A percentile compares a stretch with the other conserved stretches of the same genome.
Evolutionary conservation across 2,329 filamentous ascomycete species (phyloP).

Genomic region (Diplodia scrobiculata): DNA sequence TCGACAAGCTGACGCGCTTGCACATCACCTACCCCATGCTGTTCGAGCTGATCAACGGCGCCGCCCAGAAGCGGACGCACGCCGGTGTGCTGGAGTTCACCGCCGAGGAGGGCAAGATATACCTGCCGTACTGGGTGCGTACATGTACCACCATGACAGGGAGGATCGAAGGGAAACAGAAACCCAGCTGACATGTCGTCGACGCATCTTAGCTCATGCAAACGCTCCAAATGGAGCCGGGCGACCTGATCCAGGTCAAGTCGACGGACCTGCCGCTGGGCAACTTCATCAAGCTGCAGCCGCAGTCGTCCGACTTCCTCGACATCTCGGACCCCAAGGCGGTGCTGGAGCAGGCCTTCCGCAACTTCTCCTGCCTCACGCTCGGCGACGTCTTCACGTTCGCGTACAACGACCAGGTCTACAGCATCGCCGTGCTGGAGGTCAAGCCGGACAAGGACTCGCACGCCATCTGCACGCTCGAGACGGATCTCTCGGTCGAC

Average conservation of each 20-base stretch:
- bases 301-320: slow-evolving; percentile 88
- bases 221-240: slow-evolving; percentile 82
- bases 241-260: slow-evolving; percentile 92
- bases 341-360: slow-evolving; percentile 93
- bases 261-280: slow-evolving; percentile 90
- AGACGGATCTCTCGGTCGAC: slow-evolving; percentile 95
- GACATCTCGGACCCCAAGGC: slow-evolving; percentile 97
- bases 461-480: slow-evolving; percentile 85
- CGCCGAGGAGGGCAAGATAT: slow-evolving; percentile 93
- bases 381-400: slow-evolving; percentile 96
- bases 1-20: slow-evolving; percentile 93
- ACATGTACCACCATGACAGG: too few relatives aligned
- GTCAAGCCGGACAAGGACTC: slow-evolving; percentile 86
- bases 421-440: slow-evolving; percentile 89
- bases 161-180: background rate
- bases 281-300: slow-evolving; percentile 92
- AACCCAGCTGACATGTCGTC: slow-evolving; percentile 30
- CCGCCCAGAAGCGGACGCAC: slow-evolving; percentile 70
- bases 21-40: slow-evolving; percentile 98
- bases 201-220: slow-evolving; percentile 74
- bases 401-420: slow-evolving; percentile 90
- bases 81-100: slow-evolving; percentile 97
- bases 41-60: slow-evolving; percentile 92
- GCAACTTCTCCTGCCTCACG: slow-evolving; percentile 91
- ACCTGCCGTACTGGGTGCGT: slow-evolving; percentile 87